phyloP scores from a whole-genome alignment of 1,284 basidiomycete species.

The Leccinum fallax region DNA sequence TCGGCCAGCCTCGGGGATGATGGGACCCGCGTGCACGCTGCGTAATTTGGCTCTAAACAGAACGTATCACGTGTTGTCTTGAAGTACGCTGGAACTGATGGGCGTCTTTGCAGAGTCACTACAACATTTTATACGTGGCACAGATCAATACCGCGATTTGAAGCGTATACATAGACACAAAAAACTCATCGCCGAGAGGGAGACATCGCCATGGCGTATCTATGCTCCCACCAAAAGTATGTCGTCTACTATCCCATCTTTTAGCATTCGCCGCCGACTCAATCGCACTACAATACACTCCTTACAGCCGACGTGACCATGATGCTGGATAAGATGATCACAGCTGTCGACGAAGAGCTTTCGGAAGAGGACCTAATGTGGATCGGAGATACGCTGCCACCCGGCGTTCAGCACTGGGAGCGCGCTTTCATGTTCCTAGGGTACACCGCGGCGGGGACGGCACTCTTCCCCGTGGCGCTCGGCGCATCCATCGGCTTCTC shows the following conservation, averaged over 20 bases:
- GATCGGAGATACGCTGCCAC: slow-evolving; percentile 12
- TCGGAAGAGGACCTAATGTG: slow-evolving; percentile 21
- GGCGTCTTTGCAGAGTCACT: slow-evolving; percentile 15
- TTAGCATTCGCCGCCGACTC: not conserved
- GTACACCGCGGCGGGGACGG: not conserved
- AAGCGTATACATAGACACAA: slow-evolving; percentile 19
- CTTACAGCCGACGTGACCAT: slow-evolving; percentile 20
- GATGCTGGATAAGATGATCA: slow-evolving; percentile 31
- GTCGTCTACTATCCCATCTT: not conserved
- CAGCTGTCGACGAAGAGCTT: slow-evolving; percentile 23
- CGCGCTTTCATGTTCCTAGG: not conserved
- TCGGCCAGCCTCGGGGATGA: slow-evolving; percentile 22
- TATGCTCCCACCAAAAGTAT: slow-evolving; percentile 25
- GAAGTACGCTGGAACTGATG: slow-evolving; percentile 5
- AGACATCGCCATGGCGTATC: slow-evolving; percentile 21
- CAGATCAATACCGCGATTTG: slow-evolving; percentile 15
- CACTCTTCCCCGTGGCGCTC: not conserved
- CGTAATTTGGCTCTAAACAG: slow-evolving; percentile 19
- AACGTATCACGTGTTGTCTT: not conserved
- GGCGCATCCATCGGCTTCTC: not conserved
- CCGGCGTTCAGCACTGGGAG: not conserved
- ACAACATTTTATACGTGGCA: not conserved
- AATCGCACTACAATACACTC: not conserved
- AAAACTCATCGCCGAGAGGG: slow-evolving; percentile 16
- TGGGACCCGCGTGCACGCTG: slow-evolving; percentile 29